Base-by-base conservation (phyloP, 202 grass and related monocot species). In the Hordeum pubiflorum region DNA sequence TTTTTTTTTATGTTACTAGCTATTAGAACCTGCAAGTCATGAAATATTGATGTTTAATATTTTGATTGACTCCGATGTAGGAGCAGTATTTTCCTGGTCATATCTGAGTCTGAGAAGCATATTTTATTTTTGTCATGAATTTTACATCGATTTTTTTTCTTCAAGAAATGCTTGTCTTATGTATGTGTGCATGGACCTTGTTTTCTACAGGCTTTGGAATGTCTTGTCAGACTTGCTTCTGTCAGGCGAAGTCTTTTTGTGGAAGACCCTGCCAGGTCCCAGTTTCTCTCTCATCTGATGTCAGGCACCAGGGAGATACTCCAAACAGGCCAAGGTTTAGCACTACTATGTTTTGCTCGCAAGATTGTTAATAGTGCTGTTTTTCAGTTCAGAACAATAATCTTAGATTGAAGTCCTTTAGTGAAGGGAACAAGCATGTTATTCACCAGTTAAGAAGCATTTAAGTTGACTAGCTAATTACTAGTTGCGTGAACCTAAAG, bases 231-330 rank as follows among this genome's bases (percentile, higher is more conserved):
- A 79, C 91, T 99, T 85, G 92, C 96, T 85, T 99, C 92, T 72
- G 92, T 99, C 56, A 84, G 96, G 71, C 92, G 96, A 20, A 96
- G 92, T 83, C 87, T 99, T 72, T 99, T 96, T 88, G 81, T 87
- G 43, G 96, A 99, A 78, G 96, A 96, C 54, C 65, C 92, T 76
- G 87, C 87, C 58, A 91, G 96, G 78, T 90, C 87, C 39, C 92
- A 91, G 38, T 99, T 90, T 86, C 89, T 99, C 55, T 89, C 85
- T 79, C 90, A 99, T 91, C 71, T 99, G 66, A 99, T 99, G 96
- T 75, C 80, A 76, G 96, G 96, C 80, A 99, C 96, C 15, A 96
- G 93, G 85, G 96, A 99, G 83, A 99, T 99, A 83, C 90, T 99
- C 69, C 92, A 93, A 91, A 99, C 87, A 44, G 96, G 96, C 83